These are phyloP conservation scores for Sporothrix euskadiensis DNA, from an alignment of 2,329 filamentous ascomycete genomes.

Conservation along the genomic window DNA sequence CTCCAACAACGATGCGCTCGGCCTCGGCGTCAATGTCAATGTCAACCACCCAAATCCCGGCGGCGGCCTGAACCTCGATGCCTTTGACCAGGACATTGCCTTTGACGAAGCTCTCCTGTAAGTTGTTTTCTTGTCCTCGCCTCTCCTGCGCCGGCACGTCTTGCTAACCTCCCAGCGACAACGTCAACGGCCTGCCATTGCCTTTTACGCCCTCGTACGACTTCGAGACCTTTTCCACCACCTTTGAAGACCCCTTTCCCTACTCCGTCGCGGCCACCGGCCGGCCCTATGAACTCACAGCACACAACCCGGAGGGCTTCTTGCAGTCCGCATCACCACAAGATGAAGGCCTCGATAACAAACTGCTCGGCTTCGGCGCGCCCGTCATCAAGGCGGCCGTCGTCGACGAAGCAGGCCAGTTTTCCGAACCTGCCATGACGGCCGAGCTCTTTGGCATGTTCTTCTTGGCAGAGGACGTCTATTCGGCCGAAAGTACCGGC, in stretches of 20 bases:
- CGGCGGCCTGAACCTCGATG: constrained; percentile 47
- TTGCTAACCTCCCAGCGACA: constrained; percentile 40
- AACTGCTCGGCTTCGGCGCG: constrained; percentile 72
- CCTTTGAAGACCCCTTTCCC: constrained; percentile 66
- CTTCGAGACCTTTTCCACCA: constrained; percentile 60
- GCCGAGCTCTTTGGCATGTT: constrained; percentile 87
- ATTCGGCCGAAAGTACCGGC: constrained; percentile 57
- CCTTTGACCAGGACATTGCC: constrained; percentile 53
- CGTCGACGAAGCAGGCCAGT: constrained; percentile 65
- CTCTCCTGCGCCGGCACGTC: no score
- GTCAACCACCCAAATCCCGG: constrained; percentile 38
- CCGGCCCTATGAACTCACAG: constrained; percentile 33
- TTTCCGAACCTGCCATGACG: constrained; percentile 65
- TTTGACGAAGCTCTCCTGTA: constrained; percentile 62
- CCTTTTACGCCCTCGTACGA: constrained; percentile 63
- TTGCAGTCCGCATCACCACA: constrained; percentile 53
- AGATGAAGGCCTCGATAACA: constrained; percentile 58
- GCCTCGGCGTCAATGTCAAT: constrained; percentile 47
- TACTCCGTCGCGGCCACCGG: constrained; percentile 44
- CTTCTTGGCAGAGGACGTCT: constrained; percentile 81
- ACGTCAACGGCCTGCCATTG: constrained; percentile 47
- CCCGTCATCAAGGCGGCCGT: constrained; percentile 61
- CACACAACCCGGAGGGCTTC: constrained; percentile 30
- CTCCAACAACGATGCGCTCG: constrained; percentile 48
- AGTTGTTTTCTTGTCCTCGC: constrained; percentile 35